Percentiles rank a stretch among this genome's conserved stretches.
Evolutionary conservation across 176 grass and related monocot genomes (phyloP).

Genomic region (Carex pumila): DNA sequence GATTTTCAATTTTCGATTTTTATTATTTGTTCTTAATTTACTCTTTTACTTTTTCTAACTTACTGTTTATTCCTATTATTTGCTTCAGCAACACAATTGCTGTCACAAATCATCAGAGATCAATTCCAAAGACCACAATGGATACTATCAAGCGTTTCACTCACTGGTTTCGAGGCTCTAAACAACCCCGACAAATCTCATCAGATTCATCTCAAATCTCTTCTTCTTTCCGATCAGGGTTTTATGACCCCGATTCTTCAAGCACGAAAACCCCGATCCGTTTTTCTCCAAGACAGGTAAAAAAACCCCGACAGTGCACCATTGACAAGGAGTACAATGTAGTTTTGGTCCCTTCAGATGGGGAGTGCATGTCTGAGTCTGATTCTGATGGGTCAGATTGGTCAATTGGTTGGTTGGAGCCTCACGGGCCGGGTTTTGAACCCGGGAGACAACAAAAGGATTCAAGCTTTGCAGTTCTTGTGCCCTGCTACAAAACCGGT

Average conservation of each 20-base stretch:
- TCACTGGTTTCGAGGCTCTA: not conserved
- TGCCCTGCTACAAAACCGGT: conserved; percentile 59
- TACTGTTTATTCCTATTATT: not conserved
- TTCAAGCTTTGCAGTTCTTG: conserved; percentile 63
- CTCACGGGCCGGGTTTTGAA: conserved; percentile 46
- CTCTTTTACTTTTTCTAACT: not conserved
- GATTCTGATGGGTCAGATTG: conserved; percentile 75
- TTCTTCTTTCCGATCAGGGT: conserved; percentile 7
- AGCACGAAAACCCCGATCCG: conserved; percentile 12
- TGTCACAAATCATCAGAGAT: not conserved
- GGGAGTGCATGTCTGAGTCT: conserved; percentile 61
- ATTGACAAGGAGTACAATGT: conserved; percentile 74
- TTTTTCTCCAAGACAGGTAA: conserved; percentile 16
- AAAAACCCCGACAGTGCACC: conserved; percentile 27
- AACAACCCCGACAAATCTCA: not conserved
- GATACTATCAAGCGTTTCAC: conserved; percentile 6
- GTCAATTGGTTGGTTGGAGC: conserved; percentile 79
- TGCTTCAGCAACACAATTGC: not conserved
- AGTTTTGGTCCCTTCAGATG: conserved; percentile 69
- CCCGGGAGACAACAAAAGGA: conserved; percentile 19
- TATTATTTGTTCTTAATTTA: not conserved
- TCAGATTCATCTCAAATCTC: conserved; percentile 41
- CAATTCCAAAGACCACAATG: not conserved
- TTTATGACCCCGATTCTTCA: conserved; percentile 28
- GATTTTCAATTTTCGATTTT: not conserved